Conservation (phyloP, 2,329 filamentous ascomycete species). For the Hypoxylon sp. region DNA sequence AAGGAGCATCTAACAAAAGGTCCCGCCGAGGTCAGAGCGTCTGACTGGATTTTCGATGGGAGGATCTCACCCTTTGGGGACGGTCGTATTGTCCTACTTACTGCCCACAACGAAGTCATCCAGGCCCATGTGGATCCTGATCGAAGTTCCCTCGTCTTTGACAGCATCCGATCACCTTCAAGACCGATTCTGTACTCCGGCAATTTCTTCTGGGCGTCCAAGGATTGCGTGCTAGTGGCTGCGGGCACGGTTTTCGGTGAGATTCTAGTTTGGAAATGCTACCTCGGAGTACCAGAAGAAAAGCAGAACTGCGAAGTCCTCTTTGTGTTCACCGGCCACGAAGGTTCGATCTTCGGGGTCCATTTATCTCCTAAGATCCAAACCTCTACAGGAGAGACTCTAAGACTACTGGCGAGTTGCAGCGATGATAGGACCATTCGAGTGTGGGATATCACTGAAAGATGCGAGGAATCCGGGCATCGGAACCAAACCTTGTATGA, state of each 20-base stretch:
- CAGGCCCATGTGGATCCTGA: slow-evolving; percentile 58
- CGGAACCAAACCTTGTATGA: slow-evolving; percentile 53
- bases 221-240: slow-evolving; percentile 77
- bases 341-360: slow-evolving; percentile 94
- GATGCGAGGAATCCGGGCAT: slow-evolving; percentile 51
- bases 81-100: slow-evolving; percentile 74
- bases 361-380: slow-evolving; percentile 75
- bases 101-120: slow-evolving; percentile 88
- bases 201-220: slow-evolving; percentile 74
- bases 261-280: slow-evolving; percentile 88
- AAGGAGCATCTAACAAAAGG: slow-evolving; percentile 34
- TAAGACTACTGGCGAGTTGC: slow-evolving; percentile 86
- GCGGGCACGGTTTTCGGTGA: slow-evolving; percentile 96
- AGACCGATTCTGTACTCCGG: slow-evolving; percentile 92
- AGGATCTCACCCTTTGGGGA: slow-evolving; percentile 64
- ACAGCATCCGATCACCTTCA: slow-evolving; percentile 73
- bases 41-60: slow-evolving; percentile 85
- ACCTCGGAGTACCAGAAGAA: slow-evolving; percentile 50
- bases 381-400: slow-evolving; percentile 56
- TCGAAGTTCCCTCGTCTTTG: slow-evolving; percentile 58
- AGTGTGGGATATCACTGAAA: slow-evolving; percentile 85
- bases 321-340: slow-evolving; percentile 76
- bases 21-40: slow-evolving; percentile 62
- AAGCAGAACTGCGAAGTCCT: slow-evolving; percentile 60
- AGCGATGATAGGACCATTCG: slow-evolving; percentile 94